These are phyloP conservation scores for Aspergillus clavatus DNA, from an alignment of 2,329 filamentous ascomycete species.

Conservation along the genomic window DNA sequence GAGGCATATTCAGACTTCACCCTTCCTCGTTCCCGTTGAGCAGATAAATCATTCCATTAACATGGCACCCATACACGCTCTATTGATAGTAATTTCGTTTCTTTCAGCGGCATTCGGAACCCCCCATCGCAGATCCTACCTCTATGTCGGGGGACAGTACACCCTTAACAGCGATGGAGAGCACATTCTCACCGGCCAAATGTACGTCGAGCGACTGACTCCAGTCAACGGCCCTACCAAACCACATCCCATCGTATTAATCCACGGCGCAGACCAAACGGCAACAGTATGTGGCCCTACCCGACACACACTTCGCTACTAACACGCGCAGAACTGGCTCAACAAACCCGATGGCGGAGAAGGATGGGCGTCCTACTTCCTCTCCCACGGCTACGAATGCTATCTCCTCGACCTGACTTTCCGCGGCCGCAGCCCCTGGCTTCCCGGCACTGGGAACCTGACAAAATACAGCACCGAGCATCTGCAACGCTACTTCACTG, in stretches of 20 bases:
- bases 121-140: slow-evolving; percentile 16
- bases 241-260: slow-evolving; percentile 29
- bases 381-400: slow-evolving; percentile 43
- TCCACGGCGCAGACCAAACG: slow-evolving; percentile 29
- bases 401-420: slow-evolving; percentile 43
- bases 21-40: neutral
- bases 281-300: slow-evolving; percentile 22
- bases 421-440: slow-evolving; percentile 31
- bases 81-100: neutral
- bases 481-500: slow-evolving; percentile 29
- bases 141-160: slow-evolving; percentile 30
- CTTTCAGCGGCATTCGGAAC: neutral
- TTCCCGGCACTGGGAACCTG: slow-evolving; percentile 16
- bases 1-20: neutral
- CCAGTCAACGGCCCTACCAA: slow-evolving; percentile 18
- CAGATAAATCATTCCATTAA: neutral
- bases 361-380: slow-evolving; percentile 48
- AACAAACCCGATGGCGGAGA: slow-evolving; percentile 46
- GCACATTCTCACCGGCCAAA: slow-evolving; percentile 26
- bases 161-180: slow-evolving; percentile 10
- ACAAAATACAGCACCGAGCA: slow-evolving; percentile 20
- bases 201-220: slow-evolving; percentile 33
- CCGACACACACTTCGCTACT: neutral
- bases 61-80: neutral
- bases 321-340: slow-evolving; percentile 35